These are phyloP conservation scores for Neostapfia colusana DNA, from an alignment of 176 grass and related monocot genomes.

Conservation along the genomic window DNA sequence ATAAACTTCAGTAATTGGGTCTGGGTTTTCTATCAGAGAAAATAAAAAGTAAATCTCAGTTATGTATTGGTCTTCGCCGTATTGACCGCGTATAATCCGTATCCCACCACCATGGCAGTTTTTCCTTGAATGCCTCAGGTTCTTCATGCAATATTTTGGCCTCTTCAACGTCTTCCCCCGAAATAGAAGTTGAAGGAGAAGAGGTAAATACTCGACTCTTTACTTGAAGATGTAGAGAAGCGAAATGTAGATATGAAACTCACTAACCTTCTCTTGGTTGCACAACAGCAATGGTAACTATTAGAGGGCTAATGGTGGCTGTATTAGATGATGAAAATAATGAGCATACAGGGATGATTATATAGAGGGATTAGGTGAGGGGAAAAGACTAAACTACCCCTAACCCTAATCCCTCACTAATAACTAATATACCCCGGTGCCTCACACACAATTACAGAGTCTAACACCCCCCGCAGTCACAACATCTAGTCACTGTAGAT, in stretches of 20 bases:
- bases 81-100: conserved; percentile 52
- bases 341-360: too few relatives aligned
- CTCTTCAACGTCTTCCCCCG: not conserved
- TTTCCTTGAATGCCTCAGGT: conserved; percentile 14
- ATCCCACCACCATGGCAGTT: conserved; percentile 52
- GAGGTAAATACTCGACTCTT: not conserved
- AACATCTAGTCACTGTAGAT: too few relatives aligned
- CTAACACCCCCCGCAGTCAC: too few relatives aligned
- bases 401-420: too few relatives aligned
- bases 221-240: not conserved
- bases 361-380: too few relatives aligned
- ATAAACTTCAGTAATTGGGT: not conserved
- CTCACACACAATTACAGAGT: too few relatives aligned
- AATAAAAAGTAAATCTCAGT: conserved; percentile 42
- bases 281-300: conserved; percentile 11
- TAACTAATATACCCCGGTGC: too few relatives aligned
- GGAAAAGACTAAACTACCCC: too few relatives aligned
- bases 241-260: not conserved
- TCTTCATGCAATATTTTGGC: conserved; percentile 28
- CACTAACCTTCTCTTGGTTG: conserved; percentile 46
- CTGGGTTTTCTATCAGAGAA: not conserved
- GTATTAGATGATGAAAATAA: too few relatives aligned
- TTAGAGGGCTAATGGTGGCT: too few relatives aligned
- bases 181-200: not conserved
- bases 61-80: conserved; percentile 50